Conservation (phyloP, 2,329 filamentous ascomycete genomes). For the Rhinocladiella mackenziei region DNA sequence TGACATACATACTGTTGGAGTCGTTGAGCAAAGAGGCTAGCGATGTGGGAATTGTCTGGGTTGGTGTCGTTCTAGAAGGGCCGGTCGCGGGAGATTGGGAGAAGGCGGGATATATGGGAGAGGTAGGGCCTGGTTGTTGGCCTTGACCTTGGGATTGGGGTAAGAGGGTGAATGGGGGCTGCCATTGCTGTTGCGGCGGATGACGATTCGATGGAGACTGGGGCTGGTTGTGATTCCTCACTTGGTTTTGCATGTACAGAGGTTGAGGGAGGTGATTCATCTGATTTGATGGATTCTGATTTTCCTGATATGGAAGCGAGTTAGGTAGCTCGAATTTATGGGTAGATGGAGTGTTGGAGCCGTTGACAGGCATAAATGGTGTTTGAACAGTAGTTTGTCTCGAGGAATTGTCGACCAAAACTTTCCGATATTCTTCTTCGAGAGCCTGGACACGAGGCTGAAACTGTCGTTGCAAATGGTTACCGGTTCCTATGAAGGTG, state of each 20-base stretch:
- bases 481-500: slow-evolving; percentile 20
- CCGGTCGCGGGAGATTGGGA: slow-evolving; percentile 6
- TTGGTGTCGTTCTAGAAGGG: slow-evolving; percentile 7
- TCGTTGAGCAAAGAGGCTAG: slow-evolving; percentile 26
- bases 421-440: slow-evolving; percentile 23
- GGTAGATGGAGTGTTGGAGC: neutral
- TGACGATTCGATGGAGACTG: slow-evolving; percentile 9
- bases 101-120: slow-evolving; percentile 13
- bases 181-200: slow-evolving; percentile 14
- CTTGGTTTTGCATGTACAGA: slow-evolving; percentile 12
- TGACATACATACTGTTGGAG: slow-evolving; percentile 14
- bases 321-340: slow-evolving; percentile 6
- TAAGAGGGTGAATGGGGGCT: slow-evolving; percentile 9
- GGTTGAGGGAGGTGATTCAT: slow-evolving; percentile 15
- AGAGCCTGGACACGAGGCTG: slow-evolving; percentile 26
- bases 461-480: slow-evolving; percentile 26
- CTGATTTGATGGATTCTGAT: neutral
- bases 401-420: slow-evolving; percentile 16
- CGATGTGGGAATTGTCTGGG: slow-evolving; percentile 20
- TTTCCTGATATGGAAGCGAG: slow-evolving; percentile 7
- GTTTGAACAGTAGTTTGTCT: slow-evolving; percentile 6
- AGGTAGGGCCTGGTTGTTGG: slow-evolving; percentile 12
- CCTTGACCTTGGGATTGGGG: slow-evolving; percentile 11
- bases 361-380: slow-evolving; percentile 10
- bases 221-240: slow-evolving; percentile 10